These are phyloP conservation scores for Phytophthora pinifolia DNA, from an alignment of 352 stramenopile species.

Conservation along the genomic window DNA sequence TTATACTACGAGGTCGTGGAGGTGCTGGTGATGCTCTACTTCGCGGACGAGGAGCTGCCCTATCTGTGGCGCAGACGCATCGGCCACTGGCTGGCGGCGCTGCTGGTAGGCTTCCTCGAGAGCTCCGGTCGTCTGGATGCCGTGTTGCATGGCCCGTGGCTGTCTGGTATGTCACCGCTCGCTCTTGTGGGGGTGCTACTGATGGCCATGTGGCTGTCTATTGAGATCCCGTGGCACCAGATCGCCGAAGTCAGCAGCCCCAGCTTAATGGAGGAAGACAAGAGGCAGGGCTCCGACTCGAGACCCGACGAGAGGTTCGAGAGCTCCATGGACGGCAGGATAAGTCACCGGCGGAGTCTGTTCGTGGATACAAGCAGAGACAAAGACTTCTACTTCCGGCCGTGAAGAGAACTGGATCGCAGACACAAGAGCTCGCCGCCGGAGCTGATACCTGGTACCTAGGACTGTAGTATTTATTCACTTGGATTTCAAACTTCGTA, in stretches of 20 bases:
- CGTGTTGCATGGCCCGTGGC: slow-evolving; percentile 18
- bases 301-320: background rate
- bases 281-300: background rate
- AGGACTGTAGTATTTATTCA: slow-evolving; percentile 35
- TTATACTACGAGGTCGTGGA: slow-evolving; percentile 55
- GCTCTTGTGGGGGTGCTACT: slow-evolving; percentile 39
- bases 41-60: slow-evolving; percentile 38
- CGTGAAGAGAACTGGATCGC: slow-evolving; percentile 10
- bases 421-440: background rate
- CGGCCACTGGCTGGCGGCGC: slow-evolving; percentile 38
- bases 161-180: slow-evolving; percentile 28
- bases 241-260: slow-evolving; percentile 22
- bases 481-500: slow-evolving; percentile 17
- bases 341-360: slow-evolving; percentile 6
- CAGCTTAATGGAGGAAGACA: slow-evolving; percentile 16
- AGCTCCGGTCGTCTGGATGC: slow-evolving; percentile 23
- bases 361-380: slow-evolving; percentile 26
- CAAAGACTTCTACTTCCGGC: slow-evolving; percentile 9
- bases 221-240: slow-evolving; percentile 48
- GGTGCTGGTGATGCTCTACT: slow-evolving; percentile 60
- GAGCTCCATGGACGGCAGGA: slow-evolving; percentile 5
- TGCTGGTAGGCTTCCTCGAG: slow-evolving; percentile 35
- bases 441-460: slow-evolving; percentile 9
- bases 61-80: slow-evolving; percentile 46
- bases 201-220: slow-evolving; percentile 39